phyloP scores from a whole-genome alignment of 805 yeast species.

The Saccharomyces cerevisiae region DNA sequence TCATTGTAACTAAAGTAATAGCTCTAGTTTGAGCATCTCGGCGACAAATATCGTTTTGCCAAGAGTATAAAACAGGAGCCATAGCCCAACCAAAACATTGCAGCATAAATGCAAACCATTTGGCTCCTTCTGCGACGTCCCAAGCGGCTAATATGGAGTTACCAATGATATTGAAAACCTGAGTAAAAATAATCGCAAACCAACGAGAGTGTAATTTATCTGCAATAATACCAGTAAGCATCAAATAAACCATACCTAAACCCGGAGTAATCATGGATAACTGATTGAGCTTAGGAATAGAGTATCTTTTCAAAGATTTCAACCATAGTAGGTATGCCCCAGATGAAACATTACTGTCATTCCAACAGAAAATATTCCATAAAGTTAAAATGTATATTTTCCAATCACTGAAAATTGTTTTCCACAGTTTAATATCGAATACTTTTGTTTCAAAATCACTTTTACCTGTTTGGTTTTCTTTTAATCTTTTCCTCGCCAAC shows the following conservation, averaged over 20 bases:
- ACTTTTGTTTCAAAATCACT: conserved; percentile 25
- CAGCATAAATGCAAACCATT: conserved; percentile 53
- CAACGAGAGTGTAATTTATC: conserved; percentile 47
- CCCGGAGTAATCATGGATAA: conserved; percentile 49
- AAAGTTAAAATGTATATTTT: conserved; percentile 46
- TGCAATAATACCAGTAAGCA: conserved; percentile 29
- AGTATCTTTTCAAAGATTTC: conserved; percentile 37
- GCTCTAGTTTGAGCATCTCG: conserved; percentile 47
- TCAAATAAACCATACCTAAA: conserved; percentile 38
- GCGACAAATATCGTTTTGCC: conserved; percentile 52
- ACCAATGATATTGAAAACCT: conserved; percentile 44
- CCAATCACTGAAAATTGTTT: conserved; percentile 45
- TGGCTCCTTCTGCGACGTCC: conserved; percentile 45
- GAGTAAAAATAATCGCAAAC: conserved; percentile 46
- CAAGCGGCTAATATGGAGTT: conserved; percentile 47
- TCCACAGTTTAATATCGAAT: conserved; percentile 44
- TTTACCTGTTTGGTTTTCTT: conserved; percentile 29
- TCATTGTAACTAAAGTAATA: conserved; percentile 43
- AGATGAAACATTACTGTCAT: conserved; percentile 43
- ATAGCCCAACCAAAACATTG: conserved; percentile 53
- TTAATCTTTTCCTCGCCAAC: conserved; percentile 40
- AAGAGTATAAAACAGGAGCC: conserved; percentile 51
- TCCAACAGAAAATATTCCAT: conserved; percentile 52
- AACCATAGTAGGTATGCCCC: conserved; percentile 57
- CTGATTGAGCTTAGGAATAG: conserved; percentile 38